Base-by-base conservation (phyloP, 345 rosid species). In the Camelina sativa region DNA sequence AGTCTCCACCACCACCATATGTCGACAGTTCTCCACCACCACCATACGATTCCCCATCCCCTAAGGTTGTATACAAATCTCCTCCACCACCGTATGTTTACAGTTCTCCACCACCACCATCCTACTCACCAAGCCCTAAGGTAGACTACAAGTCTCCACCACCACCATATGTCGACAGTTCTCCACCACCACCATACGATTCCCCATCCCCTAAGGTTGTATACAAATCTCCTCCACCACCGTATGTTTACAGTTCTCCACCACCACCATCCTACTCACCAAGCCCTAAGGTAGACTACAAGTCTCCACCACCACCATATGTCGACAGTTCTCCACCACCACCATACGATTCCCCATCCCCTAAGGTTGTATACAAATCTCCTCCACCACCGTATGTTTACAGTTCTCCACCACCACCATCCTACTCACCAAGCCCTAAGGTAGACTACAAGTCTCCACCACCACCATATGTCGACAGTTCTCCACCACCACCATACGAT, bases 331-430 rank as follows among this genome's bases (percentile, higher is more conserved):
- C 67, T 4, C 67, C 67, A 40, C 67, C 67, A 12, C 67, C 67
- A 12, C 35, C 67, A 1, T 53, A 43, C 37, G 37, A 62, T 7
- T 63, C 68, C 0, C 68, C 53, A 1, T 44, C 68, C 0, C 68
- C 68, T 15, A n/a, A 44, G 7, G 34, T n/a, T 38, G 0, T 2
- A 41, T 65, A 65, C 30, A 44, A 48, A 1, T 65, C 69, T 2
- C 25, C 68, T 11, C 54, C 68, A 64, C 55, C 68, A 22, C 19
- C 66, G 2, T 62, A 61, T 17, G 46, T 59, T 9, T 59, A 59
- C 46, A 61, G 37, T 7, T 61, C 67, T 4, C 67, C 67, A 40
- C 67, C 67, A 12, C 67, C 67, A 7, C 67, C 67, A 61, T 5
- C 30, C 4, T 61, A 37, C 12, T 40, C 66, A 1, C 66, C 66